These are phyloP conservation scores for Chloranthus sessilifolius DNA, from an alignment of 164 flowering plant species.

Conservation along the genomic window DNA sequence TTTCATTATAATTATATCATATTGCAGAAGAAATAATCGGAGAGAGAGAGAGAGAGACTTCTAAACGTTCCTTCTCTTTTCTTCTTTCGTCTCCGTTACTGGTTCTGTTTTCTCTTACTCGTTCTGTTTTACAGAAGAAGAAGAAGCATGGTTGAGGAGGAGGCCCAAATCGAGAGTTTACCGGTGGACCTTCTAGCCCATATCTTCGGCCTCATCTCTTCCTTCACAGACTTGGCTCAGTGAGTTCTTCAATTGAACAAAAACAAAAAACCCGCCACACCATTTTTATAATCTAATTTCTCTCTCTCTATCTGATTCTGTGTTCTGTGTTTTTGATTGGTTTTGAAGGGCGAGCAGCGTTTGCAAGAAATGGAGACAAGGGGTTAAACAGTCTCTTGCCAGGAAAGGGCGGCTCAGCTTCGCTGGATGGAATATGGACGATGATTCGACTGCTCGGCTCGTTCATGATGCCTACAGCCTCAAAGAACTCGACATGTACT, in stretches of 20 bases:
- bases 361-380: slow-evolving; percentile 84
- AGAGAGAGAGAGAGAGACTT: too few relatives aligned
- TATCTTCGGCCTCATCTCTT: slow-evolving; percentile 41
- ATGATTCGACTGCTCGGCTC: slow-evolving; percentile 73
- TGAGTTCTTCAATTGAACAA: slow-evolving; percentile 14
- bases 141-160: slow-evolving; percentile 14
- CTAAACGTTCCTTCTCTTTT: too few relatives aligned
- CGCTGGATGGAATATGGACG: slow-evolving; percentile 86
- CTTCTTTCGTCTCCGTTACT: too few relatives aligned
- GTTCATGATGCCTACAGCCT: slow-evolving; percentile 61
- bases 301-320: not conserved
- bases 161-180: slow-evolving; percentile 54
- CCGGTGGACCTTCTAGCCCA: slow-evolving; percentile 64
- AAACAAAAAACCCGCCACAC: too few relatives aligned
- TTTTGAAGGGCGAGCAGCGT: slow-evolving; percentile 33
- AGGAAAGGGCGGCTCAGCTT: slow-evolving; percentile 65
- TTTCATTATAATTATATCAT: too few relatives aligned
- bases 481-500: slow-evolving; percentile 88
- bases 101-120: too few relatives aligned
- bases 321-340: not conserved
- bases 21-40: too few relatives aligned
- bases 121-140: too few relatives aligned
- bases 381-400: slow-evolving; percentile 68
- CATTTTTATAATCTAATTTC: not conserved
- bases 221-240: slow-evolving; percentile 76